A percentile compares a stretch with the other conserved stretches of the same genome.
Evolutionary conservation across 148 eudicot species (phyloP).

Genomic region (Suaeda aralocaspica): DNA sequence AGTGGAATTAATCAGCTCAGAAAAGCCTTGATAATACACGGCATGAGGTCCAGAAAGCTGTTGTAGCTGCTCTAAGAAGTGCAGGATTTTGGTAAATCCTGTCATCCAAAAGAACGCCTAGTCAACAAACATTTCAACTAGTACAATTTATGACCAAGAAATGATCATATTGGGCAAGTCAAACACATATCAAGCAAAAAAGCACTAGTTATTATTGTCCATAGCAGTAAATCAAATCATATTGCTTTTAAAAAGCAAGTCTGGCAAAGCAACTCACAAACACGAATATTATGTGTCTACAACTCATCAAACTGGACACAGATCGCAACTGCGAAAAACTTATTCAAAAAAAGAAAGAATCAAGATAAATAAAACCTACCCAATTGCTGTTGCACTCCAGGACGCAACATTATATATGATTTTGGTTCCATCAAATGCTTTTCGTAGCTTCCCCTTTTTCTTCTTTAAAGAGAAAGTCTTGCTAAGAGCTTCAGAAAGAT

Average conservation of each 20-base stretch:
- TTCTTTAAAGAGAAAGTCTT: slow-evolving; percentile 79
- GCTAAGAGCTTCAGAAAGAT: slow-evolving; percentile 60
- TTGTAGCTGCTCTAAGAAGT: slow-evolving; percentile 71
- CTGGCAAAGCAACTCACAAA: neutral
- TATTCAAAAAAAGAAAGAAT: neutral
- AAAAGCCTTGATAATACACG: slow-evolving; percentile 80
- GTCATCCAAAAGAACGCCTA: slow-evolving; percentile 5
- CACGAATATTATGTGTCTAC: neutral
- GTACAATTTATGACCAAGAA: neutral
- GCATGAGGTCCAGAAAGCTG: slow-evolving; percentile 97
- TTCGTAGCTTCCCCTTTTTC: slow-evolving; percentile 87
- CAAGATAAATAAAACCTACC: slow-evolving; percentile 42
- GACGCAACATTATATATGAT: slow-evolving; percentile 94
- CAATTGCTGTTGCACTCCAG: slow-evolving; percentile 98
- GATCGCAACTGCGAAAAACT: neutral
- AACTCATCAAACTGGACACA: neutral
- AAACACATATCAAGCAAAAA: neutral
- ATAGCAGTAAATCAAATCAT: neutral
- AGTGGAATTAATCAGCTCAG: slow-evolving; percentile 27
- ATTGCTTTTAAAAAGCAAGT: neutral
- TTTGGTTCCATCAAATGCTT: slow-evolving; percentile 95
- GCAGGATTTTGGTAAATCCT: slow-evolving; percentile 99
- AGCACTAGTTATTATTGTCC: neutral
- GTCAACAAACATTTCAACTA: slow-evolving; percentile 8
- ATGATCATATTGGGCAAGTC: neutral